Conservation (phyloP, 2,329 filamentous ascomycete species). For the Whalleya microplaca region DNA sequence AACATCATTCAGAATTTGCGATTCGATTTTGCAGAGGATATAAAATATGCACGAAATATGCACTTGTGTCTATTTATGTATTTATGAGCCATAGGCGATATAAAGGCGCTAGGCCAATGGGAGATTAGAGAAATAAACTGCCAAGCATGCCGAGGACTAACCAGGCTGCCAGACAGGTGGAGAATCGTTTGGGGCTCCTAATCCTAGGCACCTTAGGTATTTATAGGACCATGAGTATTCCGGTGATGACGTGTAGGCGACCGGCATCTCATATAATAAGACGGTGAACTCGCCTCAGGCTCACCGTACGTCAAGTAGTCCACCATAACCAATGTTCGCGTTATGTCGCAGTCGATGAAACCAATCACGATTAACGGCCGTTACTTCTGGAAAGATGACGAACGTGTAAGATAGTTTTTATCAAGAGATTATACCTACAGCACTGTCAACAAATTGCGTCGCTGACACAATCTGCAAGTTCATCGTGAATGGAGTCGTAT, state of each 20-base stretch:
- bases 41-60: too few species aligned
- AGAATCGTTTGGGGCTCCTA: too few species aligned
- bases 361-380: constrained; percentile 26
- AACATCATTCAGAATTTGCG: too few species aligned
- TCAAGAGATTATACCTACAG: not conserved
- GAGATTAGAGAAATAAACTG: too few species aligned
- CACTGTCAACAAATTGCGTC: not conserved
- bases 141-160: too few species aligned
- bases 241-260: not conserved
- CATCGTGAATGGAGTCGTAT: constrained; percentile 30
- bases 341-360: constrained; percentile 16
- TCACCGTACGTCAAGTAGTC: not conserved
- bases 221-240: too few species aligned
- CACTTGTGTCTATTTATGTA: too few species aligned
- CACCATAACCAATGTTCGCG: constrained; percentile 6
- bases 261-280: not conserved
- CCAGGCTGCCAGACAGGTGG: too few species aligned
- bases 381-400: constrained; percentile 27
- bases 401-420: constrained; percentile 18
- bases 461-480: constrained; percentile 18
- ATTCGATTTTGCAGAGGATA: too few species aligned
- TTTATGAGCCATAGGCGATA: too few species aligned
- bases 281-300: not conserved
- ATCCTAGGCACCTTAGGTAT: too few species aligned
- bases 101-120: too few species aligned